Evolutionary conservation across 1,284 basidiomycete species (phyloP), one percentile per base, ranked within the genome.

Genomic region (Schizopora paradoxa): DNA sequence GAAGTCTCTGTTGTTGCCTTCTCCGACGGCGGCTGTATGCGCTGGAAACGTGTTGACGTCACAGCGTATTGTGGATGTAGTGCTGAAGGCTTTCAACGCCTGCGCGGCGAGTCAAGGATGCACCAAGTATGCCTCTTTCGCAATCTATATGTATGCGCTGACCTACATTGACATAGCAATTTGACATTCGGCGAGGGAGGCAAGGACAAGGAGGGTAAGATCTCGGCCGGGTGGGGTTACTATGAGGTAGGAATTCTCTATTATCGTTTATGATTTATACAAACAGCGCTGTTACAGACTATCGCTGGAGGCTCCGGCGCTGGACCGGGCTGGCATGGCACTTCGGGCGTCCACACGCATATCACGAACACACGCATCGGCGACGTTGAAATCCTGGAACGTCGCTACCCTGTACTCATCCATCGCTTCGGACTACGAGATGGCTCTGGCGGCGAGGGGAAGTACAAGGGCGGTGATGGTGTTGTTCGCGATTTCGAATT

Each of bases 311-410:
- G 94, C 3, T 88, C 86, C 4, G 94, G 94, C 2, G 93, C 94
- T 0, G 94, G 94, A 0, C 87, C 90, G 1, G 68, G 68, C 5
- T 97, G 92, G 92, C 80, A 94, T 56, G 94, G 94, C 4, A 89
- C 86, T 3, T 86, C 86, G 8, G 90, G 87, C 4, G 85, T 91
- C 5, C 88, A 90, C 58, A 88, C 84, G 2, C 90, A 94, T 60
- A 96, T 96, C 64, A 96, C 93, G 4, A 96, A 96, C 66, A 95
- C 92, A 13, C 80, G 89, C 11, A 92, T 91, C 52, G 89, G 91
- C 14, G 94, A 96, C 56, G 85, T 92, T 14, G 93, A 97, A 61
- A 89, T 95, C 58, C 76, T 96, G 41, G 92, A 96, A 66, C 76
- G 91, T 36, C 79, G 92, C 28, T 93, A 92, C 61, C 92, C 93